Evolutionary conservation across 2,329 filamentous ascomycete genomes (phyloP), one percentile per base, ranked within the genome.

Genomic region (Curvularia sp.): DNA sequence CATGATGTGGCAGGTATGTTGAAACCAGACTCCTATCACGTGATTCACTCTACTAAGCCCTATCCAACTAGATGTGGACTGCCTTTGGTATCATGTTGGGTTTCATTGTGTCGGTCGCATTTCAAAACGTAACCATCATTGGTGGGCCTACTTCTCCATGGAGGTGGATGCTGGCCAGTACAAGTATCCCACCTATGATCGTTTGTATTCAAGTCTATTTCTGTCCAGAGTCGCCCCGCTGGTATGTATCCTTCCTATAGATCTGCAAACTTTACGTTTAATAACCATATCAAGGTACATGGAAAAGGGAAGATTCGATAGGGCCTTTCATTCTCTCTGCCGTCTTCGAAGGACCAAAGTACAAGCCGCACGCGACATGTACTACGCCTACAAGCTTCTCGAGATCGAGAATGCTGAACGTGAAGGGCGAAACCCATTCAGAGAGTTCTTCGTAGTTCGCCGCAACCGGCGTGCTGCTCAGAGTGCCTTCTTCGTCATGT

Each of bases 291-390:
- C 4, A 57, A 65, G 71, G 68, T 72, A 74, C 48, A 73, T 74
- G 67, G 70, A 75, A 50, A 74, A 75, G 43, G 67, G 67, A n/a
- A 74, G 69, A 49, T 75, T 70, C 57, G 70, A 71, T 50, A 69
- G 70, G 23, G 73, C 73, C 6, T 75, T 74, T 53, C 4, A 61
- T 1, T 66, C 73, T 6, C 68, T 75, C 84, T 70, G 82, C 81
- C 6, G 85, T 82, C 46, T 89, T 73, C 81, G 84, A 3, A 78
- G 78, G 23, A 80, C 80, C 21, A 78, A 82, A 13, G 76, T 87
- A 18, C 82, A 85, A 59, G 84, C 83, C 1, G 83, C 83, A 0
- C 75, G 84, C 36, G 84, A 86, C 59, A 79, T 83, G 63, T 87
- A 84, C 76, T 86, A 86, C 66, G 74, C 73, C 1, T 70, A 72